Base-by-base conservation (phyloP, 192 early-diverging fungal genomes). In the Entomortierella beljakovae region DNA sequence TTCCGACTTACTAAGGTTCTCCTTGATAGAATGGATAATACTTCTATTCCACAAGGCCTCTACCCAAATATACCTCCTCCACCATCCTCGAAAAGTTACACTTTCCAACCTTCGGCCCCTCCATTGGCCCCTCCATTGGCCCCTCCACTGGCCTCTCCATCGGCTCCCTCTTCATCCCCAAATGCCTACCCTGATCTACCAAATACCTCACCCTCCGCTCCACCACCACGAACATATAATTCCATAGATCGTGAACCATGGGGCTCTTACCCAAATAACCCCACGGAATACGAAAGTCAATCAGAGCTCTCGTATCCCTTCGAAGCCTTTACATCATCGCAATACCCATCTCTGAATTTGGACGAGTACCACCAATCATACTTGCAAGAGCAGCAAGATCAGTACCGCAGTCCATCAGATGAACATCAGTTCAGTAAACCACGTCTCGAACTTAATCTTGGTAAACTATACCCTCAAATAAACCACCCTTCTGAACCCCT, bases 201-300 rank as follows among this genome's bases (percentile, higher is more conserved):
- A n/a, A n/a, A n/a, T n/a, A n/a, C n/a, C n/a, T n/a, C n/a, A n/a
- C n/a, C n/a, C 33, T 43, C n/a, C 55, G 3, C 40, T 33, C 29
- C 20, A 18, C 1, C 3, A 46, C 43, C 7, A 46, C 3, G 43
- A 46, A 5, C n/a, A n/a, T n/a, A n/a, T n/a, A n/a, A n/a, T n/a
- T n/a, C 43, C 43, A 46, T 46, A 20, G 43, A 8, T 51, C 60
- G 32, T 42, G 29, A 43, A 18, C 51, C 70, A 64, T 71, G 70
- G 70, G 29, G 40, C 22, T 20, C 60, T 4, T 26, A 37, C 1
- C 57, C 53, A 20, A 38, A 38, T 35, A 57, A 31, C 43, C 69
- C 69, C 0, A 56, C 52, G 11, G 60, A 52, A 18, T 46, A 35
- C 2, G 68, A 70, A 25, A 48, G 52, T 20, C 58, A 70, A 25